Evolutionary conservation across 305 asterid genomes (phyloP).

Genomic region (Solanum aculeatissimum): DNA sequence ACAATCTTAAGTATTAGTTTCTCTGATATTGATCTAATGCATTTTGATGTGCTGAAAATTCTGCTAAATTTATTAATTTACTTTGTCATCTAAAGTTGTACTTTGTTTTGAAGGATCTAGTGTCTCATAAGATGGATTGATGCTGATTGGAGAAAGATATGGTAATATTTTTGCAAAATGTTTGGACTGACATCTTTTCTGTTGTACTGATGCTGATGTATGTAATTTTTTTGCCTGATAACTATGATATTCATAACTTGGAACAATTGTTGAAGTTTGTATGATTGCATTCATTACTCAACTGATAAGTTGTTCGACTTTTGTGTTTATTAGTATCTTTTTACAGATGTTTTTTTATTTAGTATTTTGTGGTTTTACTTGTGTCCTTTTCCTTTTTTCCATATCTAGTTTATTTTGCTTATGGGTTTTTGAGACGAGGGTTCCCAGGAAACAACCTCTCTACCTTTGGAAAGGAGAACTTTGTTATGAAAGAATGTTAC

Average conservation of each 20-base stretch:
- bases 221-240: too few relatives aligned
- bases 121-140: constrained; percentile 68
- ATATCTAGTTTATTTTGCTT: too few relatives aligned
- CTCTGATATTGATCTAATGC: too few relatives aligned
- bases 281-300: background rate
- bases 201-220: too few relatives aligned
- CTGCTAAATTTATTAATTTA: background rate
- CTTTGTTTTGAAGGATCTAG: constrained; percentile 50
- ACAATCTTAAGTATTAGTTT: constrained; percentile 46
- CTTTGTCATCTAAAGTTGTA: background rate
- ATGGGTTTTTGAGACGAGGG: too few relatives aligned
- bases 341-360: background rate
- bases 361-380: background rate
- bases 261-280: background rate
- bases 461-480: too few relatives aligned
- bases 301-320: background rate
- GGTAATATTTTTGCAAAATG: constrained; percentile 24
- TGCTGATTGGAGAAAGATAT: constrained; percentile 68
- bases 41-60: background rate
- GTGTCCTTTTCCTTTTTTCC: too few relatives aligned
- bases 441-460: too few relatives aligned
- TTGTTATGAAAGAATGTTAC: too few relatives aligned
- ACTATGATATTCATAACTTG: background rate
- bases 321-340: background rate
- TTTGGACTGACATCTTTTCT: background rate